Base-by-base conservation (phyloP, 176 grass and related monocot species). In the Oryza meridionalis region DNA sequence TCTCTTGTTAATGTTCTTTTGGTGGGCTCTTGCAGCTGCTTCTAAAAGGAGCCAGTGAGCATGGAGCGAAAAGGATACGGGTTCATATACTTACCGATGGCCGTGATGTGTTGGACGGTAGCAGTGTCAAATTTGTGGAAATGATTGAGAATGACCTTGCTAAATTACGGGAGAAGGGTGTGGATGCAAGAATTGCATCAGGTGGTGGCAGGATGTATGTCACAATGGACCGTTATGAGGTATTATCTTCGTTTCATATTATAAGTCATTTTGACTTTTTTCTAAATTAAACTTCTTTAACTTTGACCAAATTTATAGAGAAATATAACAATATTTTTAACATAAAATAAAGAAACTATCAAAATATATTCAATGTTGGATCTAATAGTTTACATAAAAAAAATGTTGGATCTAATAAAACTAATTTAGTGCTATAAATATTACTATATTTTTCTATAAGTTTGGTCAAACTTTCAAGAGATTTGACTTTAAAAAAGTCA, bases 121-220 rank as follows among this genome's bases (percentile, higher is more conserved):
- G 87, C 79, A 98, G 96, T 21, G 83, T 98, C 87, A 77, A 81
- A 11, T 98, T 95, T 84, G 91, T 98, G n/a, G 93, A 93, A 24
- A 86, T 86, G 67, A 89, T 95, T 43, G 96, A 98, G 91, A 86
- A 87, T 19, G 87, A 95, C 68, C 87, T 98, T 21, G 85, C 82
- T 0, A 84, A 80, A 47, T 69, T 98, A 74, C 76, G 75, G 51
- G 85, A 92, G 2, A 95, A 94, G 70, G 96, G 96, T 5, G 53
- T 94, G 9, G 96, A 98, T 65, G 96, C 96, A 21, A 84, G 84
- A 62, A 63, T 98, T 70, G 93, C 96, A 68, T 98, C 96, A 25
- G 96, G 96, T 67, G 96, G 96, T 51, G 96, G 96, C 82, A 94
- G 93, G 50, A 98, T 98, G 96, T 87, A 98, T 67, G 96, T 98